Evolutionary conservation across 1,139 yeast genomes (phyloP).

Genomic region (Candida pseudocylindracea): DNA sequence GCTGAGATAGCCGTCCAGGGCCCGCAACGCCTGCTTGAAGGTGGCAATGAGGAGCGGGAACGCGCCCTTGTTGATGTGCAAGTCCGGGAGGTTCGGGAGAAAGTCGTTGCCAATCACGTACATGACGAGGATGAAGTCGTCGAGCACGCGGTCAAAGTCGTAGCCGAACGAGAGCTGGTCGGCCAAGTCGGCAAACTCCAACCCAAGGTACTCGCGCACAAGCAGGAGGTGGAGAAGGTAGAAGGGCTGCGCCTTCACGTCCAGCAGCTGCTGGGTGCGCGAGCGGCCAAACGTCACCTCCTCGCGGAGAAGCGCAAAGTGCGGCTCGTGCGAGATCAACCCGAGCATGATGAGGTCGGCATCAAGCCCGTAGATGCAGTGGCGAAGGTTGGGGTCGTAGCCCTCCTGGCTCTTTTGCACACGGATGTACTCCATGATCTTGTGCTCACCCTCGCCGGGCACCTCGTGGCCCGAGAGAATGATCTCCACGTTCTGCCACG

Average conservation of each 20-base stretch:
- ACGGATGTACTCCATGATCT: constrained; percentile 85
- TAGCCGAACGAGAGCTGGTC: constrained; percentile 46
- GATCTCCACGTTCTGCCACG: constrained; percentile 73
- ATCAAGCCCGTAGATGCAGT: constrained; percentile 90
- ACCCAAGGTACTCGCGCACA: constrained; percentile 73
- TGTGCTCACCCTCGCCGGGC: constrained; percentile 99
- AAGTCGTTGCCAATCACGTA: constrained; percentile 96
- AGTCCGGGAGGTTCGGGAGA: constrained; percentile 90
- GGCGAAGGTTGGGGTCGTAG: constrained; percentile 76
- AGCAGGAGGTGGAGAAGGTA: constrained; percentile 66
- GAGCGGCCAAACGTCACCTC: constrained; percentile 78
- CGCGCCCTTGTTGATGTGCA: constrained; percentile 88
- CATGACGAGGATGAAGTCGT: constrained; percentile 81
- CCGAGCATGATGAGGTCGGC: constrained; percentile 96
- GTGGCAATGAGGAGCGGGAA: constrained; percentile 76
- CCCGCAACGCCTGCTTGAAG: constrained; percentile 58
- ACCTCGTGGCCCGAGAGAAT: constrained; percentile 89
- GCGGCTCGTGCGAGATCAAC: constrained; percentile 92
- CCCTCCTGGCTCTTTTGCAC: constrained; percentile 67
- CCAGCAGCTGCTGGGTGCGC: constrained; percentile 19
- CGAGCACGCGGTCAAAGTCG: constrained; percentile 74
- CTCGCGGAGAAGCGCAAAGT: constrained; percentile 83
- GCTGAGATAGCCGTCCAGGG: constrained; percentile 68
- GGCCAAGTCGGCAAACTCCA: constrained; percentile 59
- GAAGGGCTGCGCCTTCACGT: constrained; percentile 62